Evolutionary conservation across 1,284 basidiomycete genomes (phyloP).

Genomic region (Ganoderma resinaceum): DNA sequence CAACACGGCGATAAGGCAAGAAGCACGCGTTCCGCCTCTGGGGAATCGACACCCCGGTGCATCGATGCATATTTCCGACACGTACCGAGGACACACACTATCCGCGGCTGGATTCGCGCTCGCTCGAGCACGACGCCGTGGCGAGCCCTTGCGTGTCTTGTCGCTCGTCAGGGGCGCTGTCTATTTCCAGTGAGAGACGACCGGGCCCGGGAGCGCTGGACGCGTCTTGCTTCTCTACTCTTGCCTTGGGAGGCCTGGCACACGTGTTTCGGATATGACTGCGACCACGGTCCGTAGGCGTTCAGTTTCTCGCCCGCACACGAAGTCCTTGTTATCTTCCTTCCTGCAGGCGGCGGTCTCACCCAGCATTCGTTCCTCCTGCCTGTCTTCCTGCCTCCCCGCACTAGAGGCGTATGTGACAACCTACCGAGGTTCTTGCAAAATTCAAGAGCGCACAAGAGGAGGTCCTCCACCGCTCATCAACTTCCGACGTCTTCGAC

Average conservation of each 20-base stretch:
- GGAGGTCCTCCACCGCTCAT: conserved; percentile 19
- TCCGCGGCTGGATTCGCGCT: conserved; percentile 1
- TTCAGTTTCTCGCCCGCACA: conserved; percentile 18
- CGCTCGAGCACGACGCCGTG: background rate
- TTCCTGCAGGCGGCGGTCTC: conserved; percentile 9
- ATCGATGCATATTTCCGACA: conserved; percentile 9
- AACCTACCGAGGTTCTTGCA: conserved; percentile 29
- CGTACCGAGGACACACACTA: background rate
- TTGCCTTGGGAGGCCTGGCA: conserved; percentile 22
- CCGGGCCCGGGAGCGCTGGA: conserved; percentile 20
- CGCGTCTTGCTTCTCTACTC: conserved; percentile 22
- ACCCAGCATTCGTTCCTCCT: conserved; percentile 6
- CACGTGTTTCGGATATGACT: conserved; percentile 31
- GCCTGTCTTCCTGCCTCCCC: conserved; percentile 4
- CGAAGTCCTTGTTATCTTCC: conserved; percentile 26
- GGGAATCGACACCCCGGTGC: conserved; percentile 7
- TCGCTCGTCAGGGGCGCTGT: conserved; percentile 20
- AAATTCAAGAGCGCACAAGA: conserved; percentile 13
- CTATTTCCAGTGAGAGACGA: conserved; percentile 19
- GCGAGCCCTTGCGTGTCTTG: background rate
- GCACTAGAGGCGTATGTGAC: conserved; percentile 9
- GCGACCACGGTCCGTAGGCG: conserved; percentile 12
- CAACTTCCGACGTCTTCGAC: conserved; percentile 13
- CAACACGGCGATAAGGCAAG: conserved; percentile 28
- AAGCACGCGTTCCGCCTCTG: conserved; percentile 9